These are phyloP conservation scores for Schizochytrium sp. DNA, from an alignment of 108 stramenopile genomes.

Conservation along the genomic window DNA sequence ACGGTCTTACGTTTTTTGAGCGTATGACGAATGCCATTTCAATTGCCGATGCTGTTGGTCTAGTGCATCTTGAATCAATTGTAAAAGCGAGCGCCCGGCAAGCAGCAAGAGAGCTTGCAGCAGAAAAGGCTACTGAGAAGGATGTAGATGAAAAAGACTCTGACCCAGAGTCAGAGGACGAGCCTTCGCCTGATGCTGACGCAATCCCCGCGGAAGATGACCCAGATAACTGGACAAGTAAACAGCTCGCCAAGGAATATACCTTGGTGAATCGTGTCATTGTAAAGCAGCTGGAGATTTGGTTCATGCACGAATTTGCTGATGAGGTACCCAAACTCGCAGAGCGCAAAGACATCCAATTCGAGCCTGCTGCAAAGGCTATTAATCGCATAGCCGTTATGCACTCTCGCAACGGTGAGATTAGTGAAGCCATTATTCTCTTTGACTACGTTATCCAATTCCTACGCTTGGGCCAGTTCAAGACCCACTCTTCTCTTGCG, in stretches of 20 bases:
- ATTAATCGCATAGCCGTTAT: slow-evolving; percentile 56
- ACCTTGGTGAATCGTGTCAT: not conserved
- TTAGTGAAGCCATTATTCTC: slow-evolving; percentile 4
- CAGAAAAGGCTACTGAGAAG: not conserved
- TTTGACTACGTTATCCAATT: slow-evolving; percentile 24
- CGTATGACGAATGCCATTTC: not conserved
- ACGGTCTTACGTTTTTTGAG: slow-evolving; percentile 45
- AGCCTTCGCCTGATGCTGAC: not conserved
- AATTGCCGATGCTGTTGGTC: not conserved
- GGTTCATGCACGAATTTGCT: slow-evolving; percentile 53
- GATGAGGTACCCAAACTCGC: slow-evolving; percentile 1
- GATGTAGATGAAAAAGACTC: not conserved
- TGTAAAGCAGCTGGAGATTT: slow-evolving; percentile 26
- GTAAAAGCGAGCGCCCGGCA: not conserved
- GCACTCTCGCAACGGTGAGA: slow-evolving; percentile 10
- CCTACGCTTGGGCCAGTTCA: not conserved
- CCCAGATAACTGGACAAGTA: not conserved
- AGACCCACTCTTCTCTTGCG: not conserved
- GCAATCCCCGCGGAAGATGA: not conserved
- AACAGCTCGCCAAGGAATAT: not conserved
- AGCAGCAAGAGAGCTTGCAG: not conserved
- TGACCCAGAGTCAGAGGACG: not conserved
- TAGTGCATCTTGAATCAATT: not conserved
- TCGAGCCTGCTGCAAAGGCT: not conserved
- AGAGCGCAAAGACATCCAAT: slow-evolving; percentile 6